Evolutionary conservation across 129 eudicot genomes (phyloP), one percentile per base, ranked within the genome.

Genomic region (Saposhnikovia divaricata): DNA sequence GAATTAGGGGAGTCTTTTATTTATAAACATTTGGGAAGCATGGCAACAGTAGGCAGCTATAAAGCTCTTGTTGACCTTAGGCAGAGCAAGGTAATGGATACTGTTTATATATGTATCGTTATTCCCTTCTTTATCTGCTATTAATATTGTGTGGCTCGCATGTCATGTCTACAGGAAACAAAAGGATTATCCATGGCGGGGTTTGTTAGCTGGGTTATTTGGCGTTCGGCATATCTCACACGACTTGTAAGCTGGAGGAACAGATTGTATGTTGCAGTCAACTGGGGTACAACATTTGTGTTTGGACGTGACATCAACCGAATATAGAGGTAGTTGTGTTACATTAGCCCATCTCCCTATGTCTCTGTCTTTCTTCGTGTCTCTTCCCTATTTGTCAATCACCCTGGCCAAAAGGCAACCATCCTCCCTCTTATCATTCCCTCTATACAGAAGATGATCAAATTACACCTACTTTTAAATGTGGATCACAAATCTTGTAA

Each of bases 171-270:
- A 43, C 83, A 93, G 98, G 96, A 90, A 66, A 96, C 85, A 13
- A 94, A 91, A 89, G 98, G 98, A 57, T 34, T 94, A 81, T 91
- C 98, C 6, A 47, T 94, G 80, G 92, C 90, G 19, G 98, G 98
- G 82, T 94, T 94, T 48, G 16, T 75, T 47, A 94, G 98, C 81
- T 94, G 96, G 96, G 87, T 94, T 75, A 87, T 94, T 57, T 94
- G 98, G 98, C 97, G 98, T 31, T 94, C 98, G 3, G 98, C 98
- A 0, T 94, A 94, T 87, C 98, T 94, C 11, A 94, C 98, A 14
- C 96, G 98, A 2, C 96, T 94, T n/a, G 86, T 94, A 50, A 94
- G 98, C 84, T 94, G 98, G 98, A 91, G 98, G 87, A 94, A 94
- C 84, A 87, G 98, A 74, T 90, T 94, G 77, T 94, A 94, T 37